Base-by-base conservation (phyloP, 1,139 yeast genomes). In the Yamadazyma diddensiae region DNA sequence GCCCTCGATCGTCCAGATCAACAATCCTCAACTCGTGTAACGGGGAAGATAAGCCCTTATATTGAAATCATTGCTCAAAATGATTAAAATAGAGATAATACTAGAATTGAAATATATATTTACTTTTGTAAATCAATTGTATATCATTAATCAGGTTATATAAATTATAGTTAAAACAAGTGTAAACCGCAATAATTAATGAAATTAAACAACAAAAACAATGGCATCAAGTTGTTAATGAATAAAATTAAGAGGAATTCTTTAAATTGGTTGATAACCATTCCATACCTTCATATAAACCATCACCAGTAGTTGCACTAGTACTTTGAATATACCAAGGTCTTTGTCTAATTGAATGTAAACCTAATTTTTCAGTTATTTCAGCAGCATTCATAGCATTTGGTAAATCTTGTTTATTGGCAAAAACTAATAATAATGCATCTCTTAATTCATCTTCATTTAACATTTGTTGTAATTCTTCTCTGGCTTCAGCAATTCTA, bases 321-420 rank as follows among this genome's bases (percentile, higher is more conserved):
- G 69, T 62, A 29, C 68, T 59, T 49, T 62, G 69, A 40, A 62
- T 62, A 45, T 62, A 62, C 69, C 69, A 62, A 31, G 68, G 69
- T 52, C 69, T 58, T 51, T 60, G 68, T 49, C 69, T 56, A 43
- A 62, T 62, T 26, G 67, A 60, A 43, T 62, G 67, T 46, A 62
- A 62, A 19, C 69, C 68, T 44, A 62, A 60, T 49, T 62, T 62
- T 46, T 62, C 69, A 32, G 69, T 62, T 54, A 62, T 62, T 50
- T 62, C 69, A 40, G 68, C 68, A 30, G 69, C 69, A 47, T 62
- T 62, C 69, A 62, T 62, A 34, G 69, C 69, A 41, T 62, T 62
- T 43, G 69, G 69, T 46, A 62, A 62, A 53, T 62, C 69, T 50
- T 62, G 69, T 53, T 62, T 62, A 49, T 62, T 62, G 40, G 69